phyloP scores from a whole-genome alignment of 164 flowering plant species.

The Vitis vinifera region ASM3070453v1 NC_081810.1:5986001-5986500 shows the following conservation, averaged over 20 bases:
- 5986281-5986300: conserved; percentile 96
- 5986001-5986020: conserved; percentile 86
- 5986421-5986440: conserved; percentile 62
- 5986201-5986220: conserved; percentile 97
- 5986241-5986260: conserved; percentile 90
- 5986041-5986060: conserved; percentile 91
- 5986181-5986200: conserved; percentile 93
- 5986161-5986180: conserved; percentile 81
- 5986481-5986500: no score
- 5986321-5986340: conserved; percentile 92
- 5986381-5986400: conserved; percentile 96
- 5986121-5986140: conserved; percentile 88
- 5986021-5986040: conserved; percentile 97
- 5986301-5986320: conserved; percentile 90
- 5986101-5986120: conserved; percentile 95
- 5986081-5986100: conserved; percentile 86
- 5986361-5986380: conserved; percentile 95
- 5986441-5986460: background rate
- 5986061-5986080: conserved; percentile 79
- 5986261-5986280: conserved; percentile 96
- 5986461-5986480: background rate
- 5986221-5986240: conserved; percentile 84
- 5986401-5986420: conserved; percentile 96
- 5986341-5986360: conserved; percentile 87
- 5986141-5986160: conserved; percentile 94